phyloP scores from a whole-genome alignment of 768 basidiomycete genomes.

The Cystofilobasidium ferigula region DNA sequence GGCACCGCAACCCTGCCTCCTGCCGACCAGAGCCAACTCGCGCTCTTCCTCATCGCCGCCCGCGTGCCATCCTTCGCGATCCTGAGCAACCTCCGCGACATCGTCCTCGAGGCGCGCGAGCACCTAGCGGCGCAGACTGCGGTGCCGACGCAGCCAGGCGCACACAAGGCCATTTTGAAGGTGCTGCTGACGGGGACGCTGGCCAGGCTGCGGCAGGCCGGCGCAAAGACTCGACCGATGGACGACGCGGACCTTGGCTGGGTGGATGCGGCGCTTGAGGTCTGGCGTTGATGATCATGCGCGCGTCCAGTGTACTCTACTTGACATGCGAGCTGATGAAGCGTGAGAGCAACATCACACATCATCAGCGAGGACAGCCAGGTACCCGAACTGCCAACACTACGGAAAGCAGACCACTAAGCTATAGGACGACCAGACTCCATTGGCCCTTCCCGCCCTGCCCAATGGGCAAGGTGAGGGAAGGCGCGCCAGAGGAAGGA shows the following conservation, averaged over 20 bases:
- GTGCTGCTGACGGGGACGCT: not conserved
- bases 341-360: not conserved
- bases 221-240: no score
- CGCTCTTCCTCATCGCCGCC: not conserved
- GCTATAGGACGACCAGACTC: not conserved
- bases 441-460: not conserved
- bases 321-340: not conserved
- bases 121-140: not conserved
- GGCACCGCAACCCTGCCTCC: not conserved
- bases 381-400: no score
- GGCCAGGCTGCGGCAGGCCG: not conserved
- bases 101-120: constrained; percentile 4
- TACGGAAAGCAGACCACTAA: no score
- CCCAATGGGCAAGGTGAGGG: not conserved
- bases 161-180: not conserved
- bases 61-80: constrained; percentile 1
- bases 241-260: not conserved
- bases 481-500: not conserved
- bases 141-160: not conserved
- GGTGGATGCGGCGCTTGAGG: not conserved
- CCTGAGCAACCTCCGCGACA: not conserved
- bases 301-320: not conserved
- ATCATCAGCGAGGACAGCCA: no score
- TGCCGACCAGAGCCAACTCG: not conserved
- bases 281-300: not conserved